Evolutionary conservation across 805 yeast genomes (phyloP).

Genomic region (Spathaspora arborariae): DNA sequence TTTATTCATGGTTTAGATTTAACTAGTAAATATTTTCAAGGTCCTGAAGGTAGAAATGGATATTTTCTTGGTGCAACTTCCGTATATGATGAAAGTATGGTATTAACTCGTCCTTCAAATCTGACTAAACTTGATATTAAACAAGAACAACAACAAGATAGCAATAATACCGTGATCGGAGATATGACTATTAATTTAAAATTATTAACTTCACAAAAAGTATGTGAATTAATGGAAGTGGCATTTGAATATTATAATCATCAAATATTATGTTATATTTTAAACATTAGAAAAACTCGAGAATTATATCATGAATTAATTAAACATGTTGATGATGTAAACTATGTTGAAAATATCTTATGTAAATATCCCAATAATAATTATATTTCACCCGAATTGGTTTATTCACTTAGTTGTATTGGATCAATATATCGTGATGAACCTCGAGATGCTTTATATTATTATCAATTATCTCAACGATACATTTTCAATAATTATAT

Average conservation of each 20-base stretch:
- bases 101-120: background rate
- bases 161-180: background rate
- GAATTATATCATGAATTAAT: background rate
- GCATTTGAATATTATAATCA: background rate
- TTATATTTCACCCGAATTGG: slow-evolving; percentile 5
- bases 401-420: slow-evolving; percentile 1
- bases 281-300: background rate
- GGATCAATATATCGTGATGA: slow-evolving; percentile 1
- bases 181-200: background rate
- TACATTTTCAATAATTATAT: background rate
- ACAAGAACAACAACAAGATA: background rate
- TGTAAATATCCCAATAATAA: slow-evolving; percentile 2
- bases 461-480: background rate
- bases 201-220: slow-evolving; percentile 1
- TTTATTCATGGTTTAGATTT: background rate
- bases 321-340: background rate
- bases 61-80: background rate
- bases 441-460: slow-evolving; percentile 1
- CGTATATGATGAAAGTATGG: slow-evolving; percentile 2
- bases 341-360: background rate
- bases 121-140: background rate
- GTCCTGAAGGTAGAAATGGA: slow-evolving; percentile 2
- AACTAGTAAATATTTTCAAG: background rate
- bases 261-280: slow-evolving; percentile 1
- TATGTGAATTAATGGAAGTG: background rate